These are phyloP conservation scores for Magnolia kwangsiensis DNA, from an alignment of 164 flowering plant genomes.

Conservation along the genomic window DNA sequence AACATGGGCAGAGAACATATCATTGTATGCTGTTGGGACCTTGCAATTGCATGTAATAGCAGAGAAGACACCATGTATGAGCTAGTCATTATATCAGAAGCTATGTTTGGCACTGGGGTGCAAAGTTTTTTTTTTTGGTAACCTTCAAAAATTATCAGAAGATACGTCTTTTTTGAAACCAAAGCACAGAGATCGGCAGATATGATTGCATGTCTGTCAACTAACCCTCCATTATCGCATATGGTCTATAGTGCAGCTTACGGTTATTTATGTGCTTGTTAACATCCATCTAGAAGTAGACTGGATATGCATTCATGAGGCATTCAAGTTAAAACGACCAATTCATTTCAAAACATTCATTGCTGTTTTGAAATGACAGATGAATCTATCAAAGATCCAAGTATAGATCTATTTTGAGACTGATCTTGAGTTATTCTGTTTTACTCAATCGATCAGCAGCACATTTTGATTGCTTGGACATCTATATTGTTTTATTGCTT, in stretches of 20 bases:
- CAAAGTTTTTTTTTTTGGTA: neutral
- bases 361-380: no score
- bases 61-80: neutral
- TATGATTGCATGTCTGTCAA: no score
- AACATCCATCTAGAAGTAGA: neutral
- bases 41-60: neutral
- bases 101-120: neutral
- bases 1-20: neutral
- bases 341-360: no score
- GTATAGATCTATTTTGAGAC: no score
- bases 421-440: neutral
- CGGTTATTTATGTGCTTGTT: neutral
- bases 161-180: no score
- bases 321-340: neutral
- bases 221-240: no score
- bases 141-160: neutral
- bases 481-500: constrained; percentile 1
- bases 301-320: neutral
- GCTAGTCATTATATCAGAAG: neutral
- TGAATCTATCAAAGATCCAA: no score
- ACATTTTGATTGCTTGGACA: neutral
- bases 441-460: neutral
- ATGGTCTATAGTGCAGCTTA: neutral
- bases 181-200: no score
- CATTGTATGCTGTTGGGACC: neutral